A percentile compares a stretch with the other conserved stretches of the same genome.
Evolutionary conservation across 2,329 filamentous ascomycete species (phyloP).

Genomic region (Ceratocystis cubensis): DNA sequence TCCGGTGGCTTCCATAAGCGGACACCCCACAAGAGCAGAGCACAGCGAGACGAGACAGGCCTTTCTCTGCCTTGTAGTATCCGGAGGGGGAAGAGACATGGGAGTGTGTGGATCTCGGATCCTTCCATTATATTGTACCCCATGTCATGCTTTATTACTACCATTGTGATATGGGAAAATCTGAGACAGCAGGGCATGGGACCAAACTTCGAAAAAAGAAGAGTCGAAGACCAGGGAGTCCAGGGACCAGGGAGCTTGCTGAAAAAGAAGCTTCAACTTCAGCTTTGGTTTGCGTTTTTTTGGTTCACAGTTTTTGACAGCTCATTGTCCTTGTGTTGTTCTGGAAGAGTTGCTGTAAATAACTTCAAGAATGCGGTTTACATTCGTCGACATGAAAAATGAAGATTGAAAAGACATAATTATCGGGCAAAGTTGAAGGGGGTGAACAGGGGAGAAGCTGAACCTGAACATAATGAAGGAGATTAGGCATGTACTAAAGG

Average conservation of each 20-base stretch:
- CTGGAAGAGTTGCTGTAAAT: neutral
- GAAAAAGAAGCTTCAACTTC: neutral
- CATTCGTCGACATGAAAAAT: no score
- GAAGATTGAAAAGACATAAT: no score
- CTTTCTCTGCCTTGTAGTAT: neutral
- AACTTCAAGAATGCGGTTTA: no score
- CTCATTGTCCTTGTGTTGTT: neutral
- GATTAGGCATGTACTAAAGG: neutral
- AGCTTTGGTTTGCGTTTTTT: neutral
- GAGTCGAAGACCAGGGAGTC: neutral
- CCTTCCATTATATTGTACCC: neutral
- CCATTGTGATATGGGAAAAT: neutral
- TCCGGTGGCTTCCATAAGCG: neutral
- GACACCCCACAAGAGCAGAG: neutral
- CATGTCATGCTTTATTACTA: neutral
- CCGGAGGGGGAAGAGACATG: neutral
- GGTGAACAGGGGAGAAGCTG: neutral
- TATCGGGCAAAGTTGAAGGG: no score
- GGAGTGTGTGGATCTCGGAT: neutral
- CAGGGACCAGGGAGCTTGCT: neutral
- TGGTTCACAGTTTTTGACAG: neutral
- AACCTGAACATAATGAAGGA: neutral
- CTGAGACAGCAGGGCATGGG: neutral
- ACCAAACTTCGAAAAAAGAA: neutral
- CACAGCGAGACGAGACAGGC: neutral